phyloP scores from a whole-genome alignment of 2,329 filamentous ascomycete species.

The Cladosporium sphaerospermum region DNA sequence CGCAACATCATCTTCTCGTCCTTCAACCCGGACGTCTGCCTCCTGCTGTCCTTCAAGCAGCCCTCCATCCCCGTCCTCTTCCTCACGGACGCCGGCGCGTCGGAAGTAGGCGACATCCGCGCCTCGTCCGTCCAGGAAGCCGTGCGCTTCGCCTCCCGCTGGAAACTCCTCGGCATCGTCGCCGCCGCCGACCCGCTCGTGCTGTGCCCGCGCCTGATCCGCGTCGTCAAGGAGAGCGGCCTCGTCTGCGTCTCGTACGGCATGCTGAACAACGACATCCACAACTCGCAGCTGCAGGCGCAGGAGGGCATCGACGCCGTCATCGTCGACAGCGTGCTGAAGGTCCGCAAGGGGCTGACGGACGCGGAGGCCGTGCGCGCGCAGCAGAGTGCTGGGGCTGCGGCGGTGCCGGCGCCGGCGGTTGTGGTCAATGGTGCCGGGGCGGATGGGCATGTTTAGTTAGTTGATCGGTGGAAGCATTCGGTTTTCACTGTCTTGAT shows the following conservation, averaged over 20 bases:
- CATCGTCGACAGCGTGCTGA: slow-evolving; percentile 90
- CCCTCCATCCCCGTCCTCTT: slow-evolving; percentile 94
- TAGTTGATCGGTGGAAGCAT: too few relatives aligned
- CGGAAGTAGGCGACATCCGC: slow-evolving; percentile 75
- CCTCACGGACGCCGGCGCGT: slow-evolving; percentile 81
- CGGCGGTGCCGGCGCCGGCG: neutral
- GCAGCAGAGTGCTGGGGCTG: slow-evolving; percentile 2
- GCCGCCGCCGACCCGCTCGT: slow-evolving; percentile 83
- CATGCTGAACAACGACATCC: slow-evolving; percentile 77
- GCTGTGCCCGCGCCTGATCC: slow-evolving; percentile 79
- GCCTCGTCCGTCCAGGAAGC: slow-evolving; percentile 92
- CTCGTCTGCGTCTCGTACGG: slow-evolving; percentile 95
- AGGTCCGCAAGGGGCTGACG: slow-evolving; percentile 87
- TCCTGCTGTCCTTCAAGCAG: slow-evolving; percentile 93
- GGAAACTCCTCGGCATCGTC: slow-evolving; percentile 91
- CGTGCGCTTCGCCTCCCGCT: slow-evolving; percentile 85
- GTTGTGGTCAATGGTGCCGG: too few relatives aligned
- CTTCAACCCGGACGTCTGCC: slow-evolving; percentile 95
- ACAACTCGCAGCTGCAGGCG: slow-evolving; percentile 83
- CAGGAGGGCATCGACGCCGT: slow-evolving; percentile 95
- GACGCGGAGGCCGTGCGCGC: slow-evolving; percentile 21
- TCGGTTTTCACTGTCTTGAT: neutral
- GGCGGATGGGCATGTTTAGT: neutral
- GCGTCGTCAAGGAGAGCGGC: slow-evolving; percentile 88
- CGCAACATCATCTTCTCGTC: slow-evolving; percentile 96